Evolutionary conservation across 2,329 filamentous ascomycete genomes (phyloP), one percentile per base, ranked within the genome.

Genomic region (Diplodia corticola): DNA sequence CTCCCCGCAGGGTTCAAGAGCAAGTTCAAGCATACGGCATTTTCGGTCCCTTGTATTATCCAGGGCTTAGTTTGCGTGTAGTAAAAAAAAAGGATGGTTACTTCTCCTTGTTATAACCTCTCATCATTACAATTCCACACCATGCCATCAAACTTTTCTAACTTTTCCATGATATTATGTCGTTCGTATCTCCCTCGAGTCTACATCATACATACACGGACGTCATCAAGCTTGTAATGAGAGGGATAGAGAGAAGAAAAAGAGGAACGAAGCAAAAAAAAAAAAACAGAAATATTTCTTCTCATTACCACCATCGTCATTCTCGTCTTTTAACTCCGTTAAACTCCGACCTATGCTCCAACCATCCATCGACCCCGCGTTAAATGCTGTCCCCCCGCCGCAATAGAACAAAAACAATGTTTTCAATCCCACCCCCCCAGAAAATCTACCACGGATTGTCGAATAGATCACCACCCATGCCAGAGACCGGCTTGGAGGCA

Each of bases 381-480:
- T n/a, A 40, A 22, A 53, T 53, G 49, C 46, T 30, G 28, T 49
- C 4, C 30, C 22, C 9, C 33, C 22, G 15, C 24, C 12, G 6
- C 9, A 35, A 50, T n/a, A 50, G 2, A 46, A 22, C 17, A 37
- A 55, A 55, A 55, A 26, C 6, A 24, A 40, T 15, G 5, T 20
- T 17, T 37, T 28, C 35, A 15, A 10, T 17, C 28, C 1, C 2
- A 13, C 13, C 9, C 10, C 30, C 15, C n/a, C n/a, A n/a, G n/a
- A 12, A 2, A n/a, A 48, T 81, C 30, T 93, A 86, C 94, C 94
- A 98, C 59, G 98, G 94, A 78, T 98, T 98, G 35, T 90, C 93
- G 79, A 98, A 98, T 73, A 98, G 78, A 80, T 98, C 94, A 70
- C 97, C 94, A 60, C 79, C 77, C 65, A 80, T 76, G 3, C 86